Evolutionary conservation across 768 basidiomycete genomes (phyloP).

Genomic region (Boletus rex-veris): DNA sequence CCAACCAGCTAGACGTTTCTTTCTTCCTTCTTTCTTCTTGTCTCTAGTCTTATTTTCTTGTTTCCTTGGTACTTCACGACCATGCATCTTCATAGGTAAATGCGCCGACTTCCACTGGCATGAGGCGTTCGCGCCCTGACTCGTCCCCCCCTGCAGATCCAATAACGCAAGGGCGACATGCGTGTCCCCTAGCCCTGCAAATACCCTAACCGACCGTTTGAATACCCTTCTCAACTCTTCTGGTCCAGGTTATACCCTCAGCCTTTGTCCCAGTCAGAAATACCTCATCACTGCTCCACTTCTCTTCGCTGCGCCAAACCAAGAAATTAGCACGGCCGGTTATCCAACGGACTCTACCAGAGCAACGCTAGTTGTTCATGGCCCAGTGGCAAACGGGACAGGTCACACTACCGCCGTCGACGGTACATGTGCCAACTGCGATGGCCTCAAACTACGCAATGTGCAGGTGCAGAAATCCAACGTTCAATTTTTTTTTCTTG

Average conservation of each 20-base stretch:
- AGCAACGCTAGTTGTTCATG: constrained; percentile 67
- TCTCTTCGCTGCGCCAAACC: constrained; percentile 58
- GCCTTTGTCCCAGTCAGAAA: constrained; percentile 57
- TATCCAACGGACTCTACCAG: constrained; percentile 67
- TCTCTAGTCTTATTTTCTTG: background rate
- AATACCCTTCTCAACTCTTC: constrained; percentile 63
- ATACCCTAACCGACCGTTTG: constrained; percentile 60
- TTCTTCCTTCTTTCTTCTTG: background rate
- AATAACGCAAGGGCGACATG: constrained; percentile 16
- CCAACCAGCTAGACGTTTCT: no score
- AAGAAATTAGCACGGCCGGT: constrained; percentile 80
- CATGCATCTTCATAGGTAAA: constrained; percentile 21
- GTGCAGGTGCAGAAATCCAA: constrained; percentile 49
- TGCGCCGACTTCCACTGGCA: background rate
- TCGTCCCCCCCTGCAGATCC: background rate
- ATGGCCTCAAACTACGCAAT: constrained; percentile 62
- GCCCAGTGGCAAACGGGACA: constrained; percentile 55
- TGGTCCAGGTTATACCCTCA: constrained; percentile 62
- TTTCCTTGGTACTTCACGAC: background rate
- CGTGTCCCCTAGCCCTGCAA: constrained; percentile 51
- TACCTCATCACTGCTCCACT: constrained; percentile 69
- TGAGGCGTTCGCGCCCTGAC: constrained; percentile 2
- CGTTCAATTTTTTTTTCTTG: background rate
- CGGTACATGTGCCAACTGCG: constrained; percentile 59
- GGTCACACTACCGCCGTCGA: constrained; percentile 74